These are phyloP conservation scores for Thelonectria olida DNA, from an alignment of 2,329 filamentous ascomycete genomes.

Conservation along the genomic window DNA sequence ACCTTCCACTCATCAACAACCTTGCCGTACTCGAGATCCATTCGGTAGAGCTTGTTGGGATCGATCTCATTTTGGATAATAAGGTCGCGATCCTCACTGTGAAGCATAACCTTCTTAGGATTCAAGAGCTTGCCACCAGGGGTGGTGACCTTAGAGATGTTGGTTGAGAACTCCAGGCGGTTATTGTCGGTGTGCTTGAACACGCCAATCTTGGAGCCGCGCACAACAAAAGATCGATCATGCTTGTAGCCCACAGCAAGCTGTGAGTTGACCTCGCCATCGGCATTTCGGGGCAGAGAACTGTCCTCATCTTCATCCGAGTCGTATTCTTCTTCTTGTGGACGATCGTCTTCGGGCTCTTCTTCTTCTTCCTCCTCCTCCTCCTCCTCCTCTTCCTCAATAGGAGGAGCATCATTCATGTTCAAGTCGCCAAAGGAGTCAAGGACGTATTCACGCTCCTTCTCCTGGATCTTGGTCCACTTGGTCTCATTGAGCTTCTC, in stretches of 20 bases:
- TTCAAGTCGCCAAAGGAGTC: conserved; percentile 95
- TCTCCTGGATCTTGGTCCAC: conserved; percentile 92
- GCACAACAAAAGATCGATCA: conserved; percentile 95
- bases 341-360: conserved; percentile 68
- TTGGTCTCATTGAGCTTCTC: conserved; percentile 94
- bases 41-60: conserved; percentile 91
- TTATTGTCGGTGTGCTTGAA: conserved; percentile 97
- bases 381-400: conserved; percentile 57
- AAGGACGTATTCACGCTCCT: conserved; percentile 92
- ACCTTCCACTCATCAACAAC: conserved; percentile 99
- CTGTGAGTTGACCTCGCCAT: conserved; percentile 88
- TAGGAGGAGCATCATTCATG: conserved; percentile 77
- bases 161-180: conserved; percentile 93
- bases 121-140: conserved; percentile 88
- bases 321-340: conserved; percentile 75
- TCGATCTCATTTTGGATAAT: conserved; percentile 85
- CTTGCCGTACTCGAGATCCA: conserved; percentile 98
- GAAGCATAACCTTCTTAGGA: conserved; percentile 96
- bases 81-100: conserved; percentile 89
- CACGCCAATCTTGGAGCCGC: conserved; percentile 97
- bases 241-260: conserved; percentile 97
- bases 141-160: conserved; percentile 94
- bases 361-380: conserved; percentile 65
- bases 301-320: conserved; percentile 77
- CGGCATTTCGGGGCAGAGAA: conserved; percentile 77